Conservation (phyloP, 768 basidiomycete species). For the Pisolithus orientalis region DNA sequence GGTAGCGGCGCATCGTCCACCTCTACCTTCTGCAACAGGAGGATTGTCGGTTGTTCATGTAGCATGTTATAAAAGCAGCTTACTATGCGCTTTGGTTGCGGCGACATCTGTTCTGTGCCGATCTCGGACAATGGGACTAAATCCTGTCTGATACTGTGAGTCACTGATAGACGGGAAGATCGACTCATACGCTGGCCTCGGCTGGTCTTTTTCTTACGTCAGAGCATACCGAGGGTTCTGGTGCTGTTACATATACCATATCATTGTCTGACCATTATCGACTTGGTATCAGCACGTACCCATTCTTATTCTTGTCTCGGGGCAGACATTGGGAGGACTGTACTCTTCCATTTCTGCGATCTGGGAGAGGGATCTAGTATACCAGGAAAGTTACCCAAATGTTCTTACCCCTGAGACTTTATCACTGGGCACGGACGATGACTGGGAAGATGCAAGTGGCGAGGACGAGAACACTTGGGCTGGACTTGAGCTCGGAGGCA, state of each 20-base stretch:
- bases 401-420: constrained; percentile 11
- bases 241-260: neutral
- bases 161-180: neutral
- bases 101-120: constrained; percentile 2
- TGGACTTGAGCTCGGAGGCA: constrained; percentile 45
- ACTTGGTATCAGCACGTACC: neutral
- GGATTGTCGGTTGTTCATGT: neutral
- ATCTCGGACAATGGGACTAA: neutral
- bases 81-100: constrained; percentile 17
- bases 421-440: constrained; percentile 12
- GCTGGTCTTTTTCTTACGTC: neutral
- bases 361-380: neutral
- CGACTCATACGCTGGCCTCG: neutral
- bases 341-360: neutral
- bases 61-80: neutral
- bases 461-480: constrained; percentile 37
- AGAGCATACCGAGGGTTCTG: neutral
- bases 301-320: no score
- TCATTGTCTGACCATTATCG: neutral
- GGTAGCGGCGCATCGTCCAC: constrained; percentile 26
- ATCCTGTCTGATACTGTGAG: constrained; percentile 4
- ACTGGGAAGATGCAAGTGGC: constrained; percentile 30
- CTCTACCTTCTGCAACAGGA: constrained; percentile 10
- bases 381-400: neutral
- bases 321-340: no score